phyloP scores from a whole-genome alignment of 2,329 filamentous ascomycete genomes.

The Curvularia spicifera region DNA sequence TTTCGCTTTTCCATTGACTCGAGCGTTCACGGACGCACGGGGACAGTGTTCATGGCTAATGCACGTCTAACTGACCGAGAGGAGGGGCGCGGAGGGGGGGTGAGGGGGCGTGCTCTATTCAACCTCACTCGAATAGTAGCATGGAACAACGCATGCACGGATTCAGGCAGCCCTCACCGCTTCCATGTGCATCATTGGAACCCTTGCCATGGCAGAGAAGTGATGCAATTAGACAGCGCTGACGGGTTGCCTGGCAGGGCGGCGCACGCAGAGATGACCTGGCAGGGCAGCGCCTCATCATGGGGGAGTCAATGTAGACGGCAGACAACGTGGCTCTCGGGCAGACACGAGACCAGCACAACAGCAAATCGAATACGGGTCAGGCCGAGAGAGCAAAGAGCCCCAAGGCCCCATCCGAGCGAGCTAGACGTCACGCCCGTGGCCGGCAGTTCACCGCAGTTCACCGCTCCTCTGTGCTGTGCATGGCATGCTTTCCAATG shows the following conservation, averaged over 20 bases:
- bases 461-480: constrained; percentile 38
- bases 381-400: constrained; percentile 37
- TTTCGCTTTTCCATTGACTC: constrained; percentile 22
- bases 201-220: constrained; percentile 25
- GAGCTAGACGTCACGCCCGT: constrained; percentile 33
- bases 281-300: constrained; percentile 21
- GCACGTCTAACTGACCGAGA: constrained; percentile 26
- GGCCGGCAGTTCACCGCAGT: constrained; percentile 46
- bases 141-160: constrained; percentile 27
- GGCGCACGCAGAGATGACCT: constrained; percentile 18
- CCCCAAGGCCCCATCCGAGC: constrained; percentile 14
- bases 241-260: constrained; percentile 22
- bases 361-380: constrained; percentile 31
- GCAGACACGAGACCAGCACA: constrained; percentile 33
- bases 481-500: constrained; percentile 16
- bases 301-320: background rate
- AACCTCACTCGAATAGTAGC: constrained; percentile 33
- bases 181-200: constrained; percentile 43
- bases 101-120: constrained; percentile 29
- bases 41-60: constrained; percentile 48
- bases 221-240: constrained; percentile 36
- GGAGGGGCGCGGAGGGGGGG: constrained; percentile 18
- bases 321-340: constrained; percentile 41
- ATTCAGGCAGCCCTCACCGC: constrained; percentile 46
- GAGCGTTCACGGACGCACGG: constrained; percentile 40